Percentiles rank a stretch among this genome's conserved stretches.
Evolutionary conservation across 352 stramenopile genomes (phyloP).

Genomic region (Globisporangium orthogonon): DNA sequence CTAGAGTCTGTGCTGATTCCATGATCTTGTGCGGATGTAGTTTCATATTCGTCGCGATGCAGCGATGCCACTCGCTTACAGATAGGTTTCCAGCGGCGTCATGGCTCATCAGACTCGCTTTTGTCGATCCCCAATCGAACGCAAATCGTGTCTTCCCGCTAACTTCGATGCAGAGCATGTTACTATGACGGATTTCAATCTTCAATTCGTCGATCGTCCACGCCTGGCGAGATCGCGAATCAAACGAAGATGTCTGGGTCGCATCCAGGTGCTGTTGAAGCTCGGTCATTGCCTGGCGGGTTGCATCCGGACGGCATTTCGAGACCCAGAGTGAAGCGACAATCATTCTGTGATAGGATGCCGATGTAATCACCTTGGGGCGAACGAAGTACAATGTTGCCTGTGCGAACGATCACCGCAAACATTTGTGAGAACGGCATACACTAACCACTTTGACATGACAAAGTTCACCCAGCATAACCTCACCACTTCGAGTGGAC

Average conservation of each 20-base stretch:
- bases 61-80: neutral
- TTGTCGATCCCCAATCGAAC: constrained; percentile 9
- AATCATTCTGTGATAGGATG: neutral
- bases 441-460: too few species aligned
- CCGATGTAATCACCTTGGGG: constrained; percentile 5
- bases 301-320: constrained; percentile 8
- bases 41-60: constrained; percentile 1
- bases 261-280: constrained; percentile 3
- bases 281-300: neutral
- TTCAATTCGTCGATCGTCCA: constrained; percentile 7
- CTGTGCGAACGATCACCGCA: neutral
- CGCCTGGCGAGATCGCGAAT: neutral
- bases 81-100: neutral
- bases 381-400: constrained; percentile 10
- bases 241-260: neutral
- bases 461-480: neutral
- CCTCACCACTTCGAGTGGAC: constrained; percentile 12
- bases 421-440: neutral
- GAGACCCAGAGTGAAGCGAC: constrained; percentile 14
- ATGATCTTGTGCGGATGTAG: constrained; percentile 6
- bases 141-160: constrained; percentile 5
- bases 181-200: constrained; percentile 5
- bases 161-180: constrained; percentile 8
- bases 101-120: neutral
- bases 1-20: constrained; percentile 2